Percentiles rank a stretch among this genome's conserved stretches.
phyloP scores from a whole-genome alignment of 2,329 filamentous ascomycete species.

The Diplodia seriata region DNA sequence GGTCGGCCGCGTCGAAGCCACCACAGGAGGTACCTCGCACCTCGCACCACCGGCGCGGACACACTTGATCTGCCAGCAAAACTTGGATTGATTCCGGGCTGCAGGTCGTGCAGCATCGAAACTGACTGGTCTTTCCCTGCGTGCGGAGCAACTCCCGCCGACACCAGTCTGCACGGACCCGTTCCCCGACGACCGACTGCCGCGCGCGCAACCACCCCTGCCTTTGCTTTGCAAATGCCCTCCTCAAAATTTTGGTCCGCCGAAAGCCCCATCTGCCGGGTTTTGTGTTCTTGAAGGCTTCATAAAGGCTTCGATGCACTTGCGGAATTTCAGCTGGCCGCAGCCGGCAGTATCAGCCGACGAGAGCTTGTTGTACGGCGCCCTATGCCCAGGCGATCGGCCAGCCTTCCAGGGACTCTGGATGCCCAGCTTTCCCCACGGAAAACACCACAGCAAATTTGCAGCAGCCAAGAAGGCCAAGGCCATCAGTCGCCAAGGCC shows the following conservation, averaged over 20 bases:
- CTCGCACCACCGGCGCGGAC: not conserved
- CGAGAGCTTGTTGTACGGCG: not conserved
- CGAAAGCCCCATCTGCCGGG: not conserved
- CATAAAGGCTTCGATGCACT: not conserved
- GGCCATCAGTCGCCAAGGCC: conserved; percentile 20
- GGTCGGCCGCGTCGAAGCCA: not conserved
- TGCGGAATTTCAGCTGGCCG: not conserved
- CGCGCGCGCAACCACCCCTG: conserved; percentile 8
- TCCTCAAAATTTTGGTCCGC: not conserved
- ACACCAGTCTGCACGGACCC: conserved; percentile 15
- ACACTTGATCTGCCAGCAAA: not conserved
- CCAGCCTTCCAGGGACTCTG: not conserved
- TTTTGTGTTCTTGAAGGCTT: not conserved
- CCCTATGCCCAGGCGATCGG: not conserved
- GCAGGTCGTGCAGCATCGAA: not conserved
- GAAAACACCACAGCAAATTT: not conserved
- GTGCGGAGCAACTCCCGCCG: not conserved
- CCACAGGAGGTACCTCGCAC: too few species aligned
- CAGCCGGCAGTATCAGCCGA: not conserved
- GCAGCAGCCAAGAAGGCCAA: conserved; percentile 27
- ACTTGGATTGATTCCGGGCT: not conserved
- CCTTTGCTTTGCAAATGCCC: not conserved
- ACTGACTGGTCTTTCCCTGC: not conserved
- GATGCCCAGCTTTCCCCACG: conserved; percentile 4
- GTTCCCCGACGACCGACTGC: conserved; percentile 10